Percentiles rank a stretch among this genome's conserved stretches.
Evolutionary conservation across 140 eudicot species (phyloP).

Genomic region (Artemisia princeps): DNA sequence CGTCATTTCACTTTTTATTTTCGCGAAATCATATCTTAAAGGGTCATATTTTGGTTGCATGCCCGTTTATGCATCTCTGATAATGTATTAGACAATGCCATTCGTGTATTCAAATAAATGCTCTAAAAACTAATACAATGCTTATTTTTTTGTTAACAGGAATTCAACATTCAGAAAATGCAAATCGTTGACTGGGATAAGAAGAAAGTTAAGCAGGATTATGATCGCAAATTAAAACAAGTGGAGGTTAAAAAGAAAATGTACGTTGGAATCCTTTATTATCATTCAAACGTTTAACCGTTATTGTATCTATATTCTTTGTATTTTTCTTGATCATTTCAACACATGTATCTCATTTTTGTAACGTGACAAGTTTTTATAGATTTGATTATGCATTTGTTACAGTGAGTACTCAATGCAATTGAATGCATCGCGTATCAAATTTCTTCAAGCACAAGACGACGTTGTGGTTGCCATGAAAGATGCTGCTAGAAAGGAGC

Average conservation of each 20-base stretch:
- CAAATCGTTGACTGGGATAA: slow-evolving; percentile 70
- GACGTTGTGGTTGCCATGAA: neutral
- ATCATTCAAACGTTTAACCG: too few species aligned
- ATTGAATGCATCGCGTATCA: neutral
- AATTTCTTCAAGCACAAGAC: neutral
- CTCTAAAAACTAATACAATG: too few species aligned
- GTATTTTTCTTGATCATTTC: too few species aligned
- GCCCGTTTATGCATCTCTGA: too few species aligned
- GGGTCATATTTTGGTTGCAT: too few species aligned
- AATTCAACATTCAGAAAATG: slow-evolving; percentile 73
- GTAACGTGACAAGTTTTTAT: neutral
- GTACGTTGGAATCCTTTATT: slow-evolving; percentile 20
- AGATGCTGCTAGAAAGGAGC: neutral
- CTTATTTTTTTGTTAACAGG: slow-evolving; percentile 27
- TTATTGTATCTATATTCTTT: too few species aligned
- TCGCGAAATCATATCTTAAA: too few species aligned
- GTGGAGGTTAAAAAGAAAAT: slow-evolving; percentile 62
- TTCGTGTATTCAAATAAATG: too few species aligned
- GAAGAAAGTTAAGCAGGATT: slow-evolving; percentile 63
- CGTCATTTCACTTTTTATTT: too few species aligned
- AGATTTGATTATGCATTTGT: too few species aligned
- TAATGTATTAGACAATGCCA: too few species aligned
- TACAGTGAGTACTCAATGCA: neutral
- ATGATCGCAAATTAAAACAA: slow-evolving; percentile 64
- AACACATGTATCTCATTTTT: neutral